A percentile compares a stretch with the other conserved stretches of the same genome.
Conservation (phyloP, 73 alveolate species). For the Uronychia setigera region DNA sequence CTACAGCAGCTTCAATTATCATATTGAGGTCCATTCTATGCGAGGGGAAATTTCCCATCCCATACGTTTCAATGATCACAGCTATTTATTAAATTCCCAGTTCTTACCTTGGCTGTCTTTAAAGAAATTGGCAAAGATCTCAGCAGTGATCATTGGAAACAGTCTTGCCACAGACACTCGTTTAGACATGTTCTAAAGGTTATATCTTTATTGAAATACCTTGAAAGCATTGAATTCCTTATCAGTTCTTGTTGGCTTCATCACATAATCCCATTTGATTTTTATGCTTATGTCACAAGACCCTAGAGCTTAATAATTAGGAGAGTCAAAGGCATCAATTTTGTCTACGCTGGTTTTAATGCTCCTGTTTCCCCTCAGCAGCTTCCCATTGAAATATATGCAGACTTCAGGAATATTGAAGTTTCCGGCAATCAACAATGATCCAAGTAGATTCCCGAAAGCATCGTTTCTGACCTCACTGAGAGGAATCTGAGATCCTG, state of each 20-base stretch:
- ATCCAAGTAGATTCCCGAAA: conserved; percentile 32
- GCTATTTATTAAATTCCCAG: conserved; percentile 59
- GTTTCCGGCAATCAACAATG: conserved; percentile 53
- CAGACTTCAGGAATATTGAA: conserved; percentile 83
- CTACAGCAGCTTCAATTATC: conserved; percentile 63
- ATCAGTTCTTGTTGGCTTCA: conserved; percentile 40
- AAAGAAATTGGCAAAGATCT: conserved; percentile 20
- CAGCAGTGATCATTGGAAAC: conserved; percentile 65
- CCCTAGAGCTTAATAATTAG: conserved; percentile 76
- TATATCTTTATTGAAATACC: not conserved
- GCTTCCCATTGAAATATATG: conserved; percentile 69
- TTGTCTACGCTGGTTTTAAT: conserved; percentile 68
- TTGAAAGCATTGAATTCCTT: conserved; percentile 64
- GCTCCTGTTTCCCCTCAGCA: conserved; percentile 84
- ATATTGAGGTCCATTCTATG: conserved; percentile 50
- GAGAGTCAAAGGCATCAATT: conserved; percentile 79
- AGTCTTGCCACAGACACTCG: conserved; percentile 62
- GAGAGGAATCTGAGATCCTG: conserved; percentile 67
- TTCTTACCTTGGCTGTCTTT: conserved; percentile 72
- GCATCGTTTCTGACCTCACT: conserved; percentile 68
- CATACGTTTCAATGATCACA: conserved; percentile 79
- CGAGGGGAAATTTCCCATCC: conserved; percentile 87
- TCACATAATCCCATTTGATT: conserved; percentile 65
- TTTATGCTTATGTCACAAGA: conserved; percentile 64
- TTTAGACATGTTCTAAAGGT: conserved; percentile 27